Evolutionary conservation across 257 asterid genomes (phyloP), one percentile per base, ranked within the genome.

Genomic region (Gentiana straminea): DNA sequence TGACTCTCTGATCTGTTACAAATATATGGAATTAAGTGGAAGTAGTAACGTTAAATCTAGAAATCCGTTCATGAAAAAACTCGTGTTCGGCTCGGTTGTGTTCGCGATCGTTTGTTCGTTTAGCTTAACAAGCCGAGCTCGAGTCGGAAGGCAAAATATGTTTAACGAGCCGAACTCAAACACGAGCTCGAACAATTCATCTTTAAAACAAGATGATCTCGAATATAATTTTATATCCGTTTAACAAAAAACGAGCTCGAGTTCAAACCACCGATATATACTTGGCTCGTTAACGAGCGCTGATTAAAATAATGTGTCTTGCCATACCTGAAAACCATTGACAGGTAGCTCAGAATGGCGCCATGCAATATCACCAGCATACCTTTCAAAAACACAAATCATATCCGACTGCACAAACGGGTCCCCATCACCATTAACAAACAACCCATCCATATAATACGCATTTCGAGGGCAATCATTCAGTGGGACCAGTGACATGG

Each of bases 381-480:
- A 86, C 9, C 86, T 71, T 78, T 86, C 96, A 46, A 84, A 86
- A 2, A 86, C 4, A 50, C 96, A 86, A 7, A 86, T 68, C 82
- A 86, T 73, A 57, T 80, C 75, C 3, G 78, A 54, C 49, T 77
- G 75, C 38, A 78, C 77, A 39, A 70, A 79, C 8, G 96, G 92
- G 6, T 77, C 71, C 1, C 96, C 94, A 56, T 86, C 94, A 2
- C 79, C 78, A 1, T 81, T 77, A 5, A 82, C 86, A 13, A 86
- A 86, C 1, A 81, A 55, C 0, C 89, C 96, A 60, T 84, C 96
- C 88, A 86, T 69, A 8, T 67, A 86, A 24, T 54, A 58, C 0
- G 96, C 81, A 34, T 81, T 70, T 39, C 94, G 60, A 0, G 96
- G 96, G 55, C 96, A 87, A 58, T 87, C 94, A 7, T 87, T 87